These are phyloP conservation scores for Rhodamnia rubescens DNA, from an alignment of 345 rosid genomes.

Conservation along the genomic window DNA sequence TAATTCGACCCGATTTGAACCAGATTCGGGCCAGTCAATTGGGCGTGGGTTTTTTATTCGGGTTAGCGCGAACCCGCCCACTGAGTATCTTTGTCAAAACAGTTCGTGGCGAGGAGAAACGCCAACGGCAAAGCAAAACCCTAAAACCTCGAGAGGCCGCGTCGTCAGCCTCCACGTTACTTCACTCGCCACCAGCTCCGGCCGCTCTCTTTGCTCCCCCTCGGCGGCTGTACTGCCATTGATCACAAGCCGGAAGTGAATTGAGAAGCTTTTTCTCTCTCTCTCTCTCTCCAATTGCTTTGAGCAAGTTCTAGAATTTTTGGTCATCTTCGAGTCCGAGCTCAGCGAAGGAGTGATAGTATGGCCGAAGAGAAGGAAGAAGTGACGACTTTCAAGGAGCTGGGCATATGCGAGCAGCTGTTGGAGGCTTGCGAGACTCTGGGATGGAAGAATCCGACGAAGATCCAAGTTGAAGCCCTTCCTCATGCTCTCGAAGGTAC, in stretches of 20 bases:
- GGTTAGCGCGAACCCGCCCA: background rate
- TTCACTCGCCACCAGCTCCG: background rate
- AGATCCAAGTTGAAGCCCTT: conserved; percentile 76
- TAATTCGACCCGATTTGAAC: background rate
- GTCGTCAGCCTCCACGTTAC: background rate
- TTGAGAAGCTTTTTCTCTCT: background rate
- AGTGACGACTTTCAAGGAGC: conserved; percentile 49
- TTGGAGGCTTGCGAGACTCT: conserved; percentile 59
- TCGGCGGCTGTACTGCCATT: background rate
- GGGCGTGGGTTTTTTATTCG: background rate
- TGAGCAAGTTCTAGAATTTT: background rate
- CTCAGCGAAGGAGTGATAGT: background rate
- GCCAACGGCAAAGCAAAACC: background rate
- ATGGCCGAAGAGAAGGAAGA: conserved; percentile 51
- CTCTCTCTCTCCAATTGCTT: background rate
- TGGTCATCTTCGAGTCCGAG: background rate
- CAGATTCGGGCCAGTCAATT: background rate
- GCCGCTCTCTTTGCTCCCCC: background rate
- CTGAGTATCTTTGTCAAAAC: background rate
- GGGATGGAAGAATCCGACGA: conserved; percentile 72
- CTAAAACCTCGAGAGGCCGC: background rate
- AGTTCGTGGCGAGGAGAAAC: background rate
- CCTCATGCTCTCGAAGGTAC: conserved; percentile 78
- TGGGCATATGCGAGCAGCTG: conserved; percentile 65
- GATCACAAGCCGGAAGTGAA: background rate